Conservation (phyloP, 2,329 filamentous ascomycete genomes). For the Leptographium wingfieldii region DNA sequence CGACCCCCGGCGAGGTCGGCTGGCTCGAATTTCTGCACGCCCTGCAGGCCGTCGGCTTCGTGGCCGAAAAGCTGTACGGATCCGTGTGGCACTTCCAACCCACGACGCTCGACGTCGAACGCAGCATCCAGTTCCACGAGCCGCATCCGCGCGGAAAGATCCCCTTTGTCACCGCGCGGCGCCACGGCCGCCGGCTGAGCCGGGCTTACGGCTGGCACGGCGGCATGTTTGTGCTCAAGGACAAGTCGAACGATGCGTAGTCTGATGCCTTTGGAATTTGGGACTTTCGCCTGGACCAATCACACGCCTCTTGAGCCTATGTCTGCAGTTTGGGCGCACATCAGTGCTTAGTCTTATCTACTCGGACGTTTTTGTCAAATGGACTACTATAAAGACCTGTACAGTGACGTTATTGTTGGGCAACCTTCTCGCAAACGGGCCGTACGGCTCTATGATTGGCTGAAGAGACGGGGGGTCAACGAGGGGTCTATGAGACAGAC, state of each 20-base stretch:
- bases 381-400: too few species aligned
- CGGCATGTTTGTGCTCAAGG: slow-evolving; percentile 26
- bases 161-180: slow-evolving; percentile 29
- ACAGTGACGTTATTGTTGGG: too few species aligned
- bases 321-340: too few species aligned
- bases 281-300: too few species aligned
- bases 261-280: too few species aligned
- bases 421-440: too few species aligned
- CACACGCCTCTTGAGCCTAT: too few species aligned
- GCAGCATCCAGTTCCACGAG: slow-evolving; percentile 47
- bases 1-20: slow-evolving; percentile 32
- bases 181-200: slow-evolving; percentile 34
- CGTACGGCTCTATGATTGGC: too few species aligned
- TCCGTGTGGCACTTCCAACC: slow-evolving; percentile 48
- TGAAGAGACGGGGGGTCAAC: too few species aligned
- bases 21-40: slow-evolving; percentile 43
- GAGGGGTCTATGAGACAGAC: too few species aligned
- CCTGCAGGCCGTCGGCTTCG: slow-evolving; percentile 36
- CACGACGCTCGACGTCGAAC: slow-evolving; percentile 24
- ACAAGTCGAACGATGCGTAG: background rate
- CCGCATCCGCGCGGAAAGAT: slow-evolving; percentile 44
- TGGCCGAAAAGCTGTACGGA: slow-evolving; percentile 43
- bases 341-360: too few species aligned
- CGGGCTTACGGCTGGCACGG: slow-evolving; percentile 38
- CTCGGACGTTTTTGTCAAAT: too few species aligned